A percentile compares a stretch with the other conserved stretches of the same genome.
Evolutionary conservation across 139 green algal genomes (phyloP).

Genomic region (Auxenochlorella pyrenoidosa): DNA sequence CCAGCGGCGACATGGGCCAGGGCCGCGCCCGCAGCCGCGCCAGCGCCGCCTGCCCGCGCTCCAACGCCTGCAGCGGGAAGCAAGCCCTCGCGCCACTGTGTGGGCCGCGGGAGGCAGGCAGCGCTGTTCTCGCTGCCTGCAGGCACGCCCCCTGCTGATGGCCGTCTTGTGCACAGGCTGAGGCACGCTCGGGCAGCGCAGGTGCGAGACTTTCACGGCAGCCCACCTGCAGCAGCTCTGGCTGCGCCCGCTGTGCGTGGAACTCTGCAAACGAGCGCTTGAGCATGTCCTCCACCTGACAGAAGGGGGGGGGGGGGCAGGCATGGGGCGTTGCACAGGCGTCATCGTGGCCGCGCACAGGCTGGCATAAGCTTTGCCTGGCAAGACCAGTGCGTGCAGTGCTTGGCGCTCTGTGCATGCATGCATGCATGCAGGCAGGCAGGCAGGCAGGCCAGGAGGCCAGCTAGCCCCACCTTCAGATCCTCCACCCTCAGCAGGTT

Average conservation of each 20-base stretch:
- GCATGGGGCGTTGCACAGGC: too few species aligned
- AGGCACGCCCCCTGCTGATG: too few species aligned
- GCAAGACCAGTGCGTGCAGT: not conserved
- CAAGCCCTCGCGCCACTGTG: too few species aligned
- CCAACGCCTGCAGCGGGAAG: constrained; percentile 56
- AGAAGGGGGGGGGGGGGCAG: not conserved
- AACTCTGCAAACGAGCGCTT: constrained; percentile 95
- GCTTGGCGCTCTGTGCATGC: not conserved
- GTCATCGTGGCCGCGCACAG: too few species aligned
- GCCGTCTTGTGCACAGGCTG: too few species aligned
- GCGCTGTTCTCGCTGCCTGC: too few species aligned
- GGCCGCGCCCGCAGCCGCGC: constrained; percentile 23
- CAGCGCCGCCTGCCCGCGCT: constrained; percentile 58
- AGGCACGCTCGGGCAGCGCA: too few species aligned
- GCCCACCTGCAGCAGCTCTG: constrained; percentile 50
- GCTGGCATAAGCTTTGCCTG: too few species aligned
- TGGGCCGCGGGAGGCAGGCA: too few species aligned
- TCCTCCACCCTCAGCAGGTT: constrained; percentile 96
- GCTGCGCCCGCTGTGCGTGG: constrained; percentile 80
- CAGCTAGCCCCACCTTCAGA: constrained; percentile 74
- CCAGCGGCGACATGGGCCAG: constrained; percentile 65
- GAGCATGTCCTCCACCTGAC: constrained; percentile 96
- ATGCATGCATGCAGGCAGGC: not conserved
- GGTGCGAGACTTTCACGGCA: too few species aligned
- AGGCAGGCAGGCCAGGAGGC: not conserved